Base-by-base conservation (phyloP, 495 filamentous ascomycete genomes). In the Astrothelium subdiscretum region DNA sequence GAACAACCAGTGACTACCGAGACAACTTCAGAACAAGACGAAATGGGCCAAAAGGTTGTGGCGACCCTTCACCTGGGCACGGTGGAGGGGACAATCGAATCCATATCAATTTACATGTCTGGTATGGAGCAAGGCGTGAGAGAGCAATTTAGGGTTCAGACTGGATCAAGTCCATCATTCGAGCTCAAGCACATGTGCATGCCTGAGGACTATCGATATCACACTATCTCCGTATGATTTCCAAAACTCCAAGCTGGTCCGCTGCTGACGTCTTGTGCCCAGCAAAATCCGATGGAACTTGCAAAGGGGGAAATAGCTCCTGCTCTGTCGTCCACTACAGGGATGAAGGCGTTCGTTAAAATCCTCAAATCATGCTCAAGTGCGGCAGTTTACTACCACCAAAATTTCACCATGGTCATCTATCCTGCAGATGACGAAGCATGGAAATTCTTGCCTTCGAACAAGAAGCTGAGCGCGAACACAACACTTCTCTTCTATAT, bases 401-500 rank as follows among this genome's bases (percentile, higher is more conserved):
- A 66, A 42, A 13, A 15, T 18, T 66, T 48, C 60, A 62, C 57
- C 13, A 29, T 60, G 40, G 31, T 62, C 10, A 12, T 66, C 10
- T 66, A 62, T 52, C 60, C 60, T 13, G 32, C 26, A 1, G 22
- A 38, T 15, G 31, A 35, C 8, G 60, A 59, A 11, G 31, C 35
- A 24, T 66, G 64, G 64, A 22, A 51, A 13, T 66, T 66, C 35
- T 26, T 66, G 24, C 2, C 48, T 15, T 27, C 22, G 24, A 20
- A n/a, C 48, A 29, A 29, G 6, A 54, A 54, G 22, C 4, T 15
- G 3, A 15, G 6, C 15, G 6, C 48, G 29, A 15, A 54, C 6
- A 24, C 24, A 29, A 54, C 26, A 15, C 24, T 54, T 11, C 24
- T 20, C 22, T 54, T 54, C 24, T 54, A 27, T 29, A 54, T 54